Percentiles rank a stretch among this genome's conserved stretches.
Conservation (phyloP, 2,329 filamentous ascomycete species). For the Arthroderma uncinatum region DNA sequence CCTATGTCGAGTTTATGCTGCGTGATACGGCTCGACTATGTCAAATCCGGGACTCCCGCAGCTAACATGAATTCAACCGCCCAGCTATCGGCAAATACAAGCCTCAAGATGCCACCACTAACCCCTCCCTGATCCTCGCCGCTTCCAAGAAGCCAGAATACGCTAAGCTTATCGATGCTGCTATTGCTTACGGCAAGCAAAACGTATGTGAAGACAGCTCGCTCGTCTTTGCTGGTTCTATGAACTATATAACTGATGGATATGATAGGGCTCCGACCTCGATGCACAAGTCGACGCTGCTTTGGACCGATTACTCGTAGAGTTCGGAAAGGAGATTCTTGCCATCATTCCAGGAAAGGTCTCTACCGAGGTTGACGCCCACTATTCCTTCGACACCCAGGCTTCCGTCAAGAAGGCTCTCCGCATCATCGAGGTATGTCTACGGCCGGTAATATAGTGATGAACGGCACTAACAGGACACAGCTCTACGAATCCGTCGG, state of each 20-base stretch:
- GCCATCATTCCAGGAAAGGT: slow-evolving; percentile 96
- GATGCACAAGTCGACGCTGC: slow-evolving; percentile 80
- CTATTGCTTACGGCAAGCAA: slow-evolving; percentile 75
- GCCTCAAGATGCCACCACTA: slow-evolving; percentile 99
- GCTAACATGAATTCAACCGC: slow-evolving; percentile 20
- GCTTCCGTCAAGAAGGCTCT: slow-evolving; percentile 90
- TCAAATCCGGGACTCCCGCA: background rate
- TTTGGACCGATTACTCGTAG: slow-evolving; percentile 86
- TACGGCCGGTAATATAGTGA: no score
- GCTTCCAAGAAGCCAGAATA: slow-evolving; percentile 98
- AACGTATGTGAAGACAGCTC: slow-evolving; percentile 39
- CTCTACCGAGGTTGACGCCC: slow-evolving; percentile 94
- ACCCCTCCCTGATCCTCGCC: slow-evolving; percentile 95
- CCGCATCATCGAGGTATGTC: slow-evolving; percentile 80
- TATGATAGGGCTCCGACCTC: slow-evolving; percentile 44
- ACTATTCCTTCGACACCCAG: slow-evolving; percentile 90
- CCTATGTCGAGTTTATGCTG: no score
- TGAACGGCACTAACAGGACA: background rate
- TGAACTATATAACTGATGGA: background rate
- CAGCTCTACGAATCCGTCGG: slow-evolving; percentile 91
- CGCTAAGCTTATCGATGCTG: slow-evolving; percentile 76
- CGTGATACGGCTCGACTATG: slow-evolving; percentile 18
- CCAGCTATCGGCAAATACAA: slow-evolving; percentile 98
- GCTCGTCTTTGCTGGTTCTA: background rate
- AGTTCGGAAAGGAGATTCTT: slow-evolving; percentile 97